Conservation (phyloP, 163 green algal species). For the Prototheca wickerhamii region DNA sequence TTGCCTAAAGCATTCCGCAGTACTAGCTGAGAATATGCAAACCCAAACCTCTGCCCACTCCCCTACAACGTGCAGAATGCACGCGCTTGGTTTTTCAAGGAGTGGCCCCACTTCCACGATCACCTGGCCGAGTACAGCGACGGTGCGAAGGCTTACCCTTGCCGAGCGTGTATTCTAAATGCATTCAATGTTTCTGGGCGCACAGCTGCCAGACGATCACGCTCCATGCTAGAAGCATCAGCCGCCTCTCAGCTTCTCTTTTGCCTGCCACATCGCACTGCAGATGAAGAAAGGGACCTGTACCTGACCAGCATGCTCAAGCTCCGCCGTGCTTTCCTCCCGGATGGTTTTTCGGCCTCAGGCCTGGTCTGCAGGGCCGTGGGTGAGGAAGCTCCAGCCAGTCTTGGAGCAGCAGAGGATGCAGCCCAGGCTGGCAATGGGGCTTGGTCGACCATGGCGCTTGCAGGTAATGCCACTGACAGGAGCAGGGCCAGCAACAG, state of each 20-base stretch:
- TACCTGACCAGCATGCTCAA: conserved; percentile 2
- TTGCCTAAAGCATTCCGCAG: no score
- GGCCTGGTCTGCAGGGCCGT: no score
- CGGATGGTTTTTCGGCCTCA: no score
- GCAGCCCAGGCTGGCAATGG: no score
- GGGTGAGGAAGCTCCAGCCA: no score
- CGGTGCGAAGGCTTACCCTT: neutral
- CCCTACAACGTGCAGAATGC: neutral
- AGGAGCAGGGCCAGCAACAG: no score
- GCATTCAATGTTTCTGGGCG: neutral
- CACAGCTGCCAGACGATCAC: neutral
- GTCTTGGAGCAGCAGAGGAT: no score
- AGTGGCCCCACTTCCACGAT: neutral
- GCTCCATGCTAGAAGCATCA: neutral
- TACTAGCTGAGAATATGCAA: no score
- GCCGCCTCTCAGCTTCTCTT: neutral
- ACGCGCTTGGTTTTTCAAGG: neutral
- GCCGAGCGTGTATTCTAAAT: neutral
- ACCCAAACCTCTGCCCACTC: neutral
- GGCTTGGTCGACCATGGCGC: no score
- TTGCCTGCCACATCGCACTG: neutral
- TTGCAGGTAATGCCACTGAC: no score
- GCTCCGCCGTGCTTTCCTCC: neutral
- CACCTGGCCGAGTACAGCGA: neutral
- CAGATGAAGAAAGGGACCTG: neutral